phyloP scores from a whole-genome alignment of 441 rosid species.

The Mallotus repandus region DNA sequence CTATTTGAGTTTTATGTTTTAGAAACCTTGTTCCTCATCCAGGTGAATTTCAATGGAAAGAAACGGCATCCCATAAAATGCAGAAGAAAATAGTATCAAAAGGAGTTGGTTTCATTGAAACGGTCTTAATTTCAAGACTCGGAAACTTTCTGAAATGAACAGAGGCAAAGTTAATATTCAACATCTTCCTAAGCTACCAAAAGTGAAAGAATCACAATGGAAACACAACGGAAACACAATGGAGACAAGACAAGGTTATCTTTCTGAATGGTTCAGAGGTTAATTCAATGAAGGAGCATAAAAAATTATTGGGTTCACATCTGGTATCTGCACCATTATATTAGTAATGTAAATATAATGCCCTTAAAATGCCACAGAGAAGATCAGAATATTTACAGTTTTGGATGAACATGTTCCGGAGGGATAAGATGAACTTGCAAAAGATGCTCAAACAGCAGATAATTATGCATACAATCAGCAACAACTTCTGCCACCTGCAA shows the following conservation, averaged over 20 bases:
- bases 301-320: background rate
- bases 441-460: slow-evolving; percentile 77
- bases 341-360: background rate
- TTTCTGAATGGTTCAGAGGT: background rate
- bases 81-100: background rate
- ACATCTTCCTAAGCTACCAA: background rate
- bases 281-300: background rate
- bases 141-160: background rate
- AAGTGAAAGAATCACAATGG: background rate
- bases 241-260: background rate
- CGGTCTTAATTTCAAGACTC: background rate
- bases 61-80: background rate
- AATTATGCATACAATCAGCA: slow-evolving; percentile 85
- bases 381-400: slow-evolving; percentile 49
- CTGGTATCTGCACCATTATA: background rate
- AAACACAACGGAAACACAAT: no score
- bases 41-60: background rate
- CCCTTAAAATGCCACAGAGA: background rate
- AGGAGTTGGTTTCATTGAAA: background rate
- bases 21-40: no score
- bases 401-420: slow-evolving; percentile 72
- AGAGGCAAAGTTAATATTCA: background rate
- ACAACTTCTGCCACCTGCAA: slow-evolving; percentile 86
- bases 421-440: slow-evolving; percentile 73
- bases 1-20: no score